Evolutionary conservation across 2,329 filamentous ascomycete genomes (phyloP), one percentile per base, ranked within the genome.

Genomic region (Emericellopsis atlantica): DNA sequence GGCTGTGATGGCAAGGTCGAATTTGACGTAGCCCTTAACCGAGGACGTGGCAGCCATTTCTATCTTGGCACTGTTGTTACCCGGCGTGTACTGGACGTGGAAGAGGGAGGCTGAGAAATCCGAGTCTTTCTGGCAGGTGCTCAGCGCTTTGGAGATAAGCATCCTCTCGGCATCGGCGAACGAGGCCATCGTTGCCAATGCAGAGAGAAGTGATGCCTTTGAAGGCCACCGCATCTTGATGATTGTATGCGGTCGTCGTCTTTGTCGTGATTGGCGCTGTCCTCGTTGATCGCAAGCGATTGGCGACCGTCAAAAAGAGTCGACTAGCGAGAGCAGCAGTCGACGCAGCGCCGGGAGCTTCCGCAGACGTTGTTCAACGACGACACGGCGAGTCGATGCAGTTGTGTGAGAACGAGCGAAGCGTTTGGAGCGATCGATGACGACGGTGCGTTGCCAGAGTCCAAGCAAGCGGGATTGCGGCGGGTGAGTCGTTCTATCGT

Each of bases 101-200:
- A 95, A 95, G 44, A 92, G 72, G 51, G 82, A 88, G 51, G 89
- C 88, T 5, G 84, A 84, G 61, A 95, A 93, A 54, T 79, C 81
- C 23, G 84, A 90, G 61, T 90, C 81, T 44, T 78, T 69, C 70
- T 89, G 84, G 64, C 89, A 95, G 37, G 83, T 74, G 60, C 85
- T 88, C 50, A 95, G 74, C 22, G 89, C 93, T 56, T 75, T 84
- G 42, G 89, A 92, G 52, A 80, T 70, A 53, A 96, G 83, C 54
- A 86, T 68, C 48, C 71, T 72, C 55, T 77, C 70, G 46, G 76
- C 82, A 44, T 74, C 54, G 15, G 67, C 70, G 44, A 74, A 62
- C 40, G 74, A 56, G 32, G 60, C 49, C 42, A 69, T 44, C 33
- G 62, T 54, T 46, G 64, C 60, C 50, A 70, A 51, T 40, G 64